phyloP scores from a whole-genome alignment of 1,284 basidiomycete genomes.

The Exobasidium cylindrosporum region DNA sequence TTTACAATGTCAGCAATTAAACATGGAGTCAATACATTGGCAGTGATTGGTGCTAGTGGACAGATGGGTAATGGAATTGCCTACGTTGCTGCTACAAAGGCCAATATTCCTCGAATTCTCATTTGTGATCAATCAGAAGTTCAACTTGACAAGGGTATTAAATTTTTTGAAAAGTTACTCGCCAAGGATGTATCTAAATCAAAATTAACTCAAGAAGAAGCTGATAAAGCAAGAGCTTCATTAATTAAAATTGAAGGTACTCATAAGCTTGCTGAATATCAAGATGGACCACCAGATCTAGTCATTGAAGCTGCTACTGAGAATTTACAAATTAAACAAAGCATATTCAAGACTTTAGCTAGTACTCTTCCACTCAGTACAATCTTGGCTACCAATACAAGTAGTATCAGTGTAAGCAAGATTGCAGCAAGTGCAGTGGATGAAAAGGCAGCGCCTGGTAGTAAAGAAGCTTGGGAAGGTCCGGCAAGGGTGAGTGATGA shows the following conservation, averaged over 20 bases:
- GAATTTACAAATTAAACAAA: constrained; percentile 73
- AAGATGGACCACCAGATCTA: constrained; percentile 74
- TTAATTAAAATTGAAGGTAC: constrained; percentile 25
- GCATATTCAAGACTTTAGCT: constrained; percentile 72
- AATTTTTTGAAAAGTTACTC: constrained; percentile 69
- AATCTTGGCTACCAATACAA: constrained; percentile 89
- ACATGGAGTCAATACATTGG: constrained; percentile 43
- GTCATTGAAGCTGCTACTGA: constrained; percentile 94
- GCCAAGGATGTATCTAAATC: constrained; percentile 85
- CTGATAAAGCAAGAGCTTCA: constrained; percentile 65
- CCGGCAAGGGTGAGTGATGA: constrained; percentile 29
- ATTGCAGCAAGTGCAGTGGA: constrained; percentile 66
- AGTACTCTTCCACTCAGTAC: constrained; percentile 68
- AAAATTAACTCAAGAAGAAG: constrained; percentile 67
- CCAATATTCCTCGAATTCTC: constrained; percentile 27
- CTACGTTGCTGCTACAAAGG: constrained; percentile 67
- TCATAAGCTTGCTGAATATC: constrained; percentile 43
- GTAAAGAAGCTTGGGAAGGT: constrained; percentile 32
- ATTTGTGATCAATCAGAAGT: constrained; percentile 49
- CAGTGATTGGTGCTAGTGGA: constrained; percentile 38
- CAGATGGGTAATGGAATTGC: constrained; percentile 67
- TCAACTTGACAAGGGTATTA: constrained; percentile 69
- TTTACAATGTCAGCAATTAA: not conserved
- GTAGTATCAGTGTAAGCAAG: constrained; percentile 89
- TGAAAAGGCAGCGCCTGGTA: constrained; percentile 29